These are phyloP conservation scores for Beta macrorhiza DNA, from an alignment of 179 eudicot species.

Conservation along the genomic window DNA sequence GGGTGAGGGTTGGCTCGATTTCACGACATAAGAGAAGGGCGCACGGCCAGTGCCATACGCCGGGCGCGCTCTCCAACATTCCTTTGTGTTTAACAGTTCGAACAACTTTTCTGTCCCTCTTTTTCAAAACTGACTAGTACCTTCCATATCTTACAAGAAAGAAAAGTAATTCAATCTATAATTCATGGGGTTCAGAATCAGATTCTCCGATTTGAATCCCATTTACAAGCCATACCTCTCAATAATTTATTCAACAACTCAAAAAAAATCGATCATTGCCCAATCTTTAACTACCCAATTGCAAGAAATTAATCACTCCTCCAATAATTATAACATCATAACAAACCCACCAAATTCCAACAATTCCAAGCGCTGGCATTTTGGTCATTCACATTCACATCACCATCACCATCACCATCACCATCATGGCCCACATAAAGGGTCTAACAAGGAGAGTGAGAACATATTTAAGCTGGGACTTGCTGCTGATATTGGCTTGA, in stretches of 20 bases:
- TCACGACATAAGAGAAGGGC: no score
- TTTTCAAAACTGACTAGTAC: no score
- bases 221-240: conserved; percentile 32
- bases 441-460: conserved; percentile 53
- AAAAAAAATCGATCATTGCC: conserved; percentile 19
- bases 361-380: conserved; percentile 61
- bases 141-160: no score
- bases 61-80: no score
- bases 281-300: conserved; percentile 31
- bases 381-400: conserved; percentile 50
- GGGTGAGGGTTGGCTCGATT: no score
- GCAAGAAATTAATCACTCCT: conserved; percentile 19
- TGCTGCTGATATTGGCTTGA: conserved; percentile 77
- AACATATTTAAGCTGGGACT: conserved; percentile 72
- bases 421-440: conserved; percentile 24
- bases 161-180: no score
- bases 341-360: conserved; percentile 31
- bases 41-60: no score
- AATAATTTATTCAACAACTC: conserved; percentile 21
- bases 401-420: conserved; percentile 29
- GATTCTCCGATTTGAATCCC: conserved; percentile 31
- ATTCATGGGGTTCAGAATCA: conserved; percentile 44
- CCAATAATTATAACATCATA: not conserved
- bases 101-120: no score
- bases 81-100: no score